Evolutionary conservation across 1,284 basidiomycete genomes (phyloP), one percentile per base, ranked within the genome.

Genomic region (Pyrrhoderma noxium): DNA sequence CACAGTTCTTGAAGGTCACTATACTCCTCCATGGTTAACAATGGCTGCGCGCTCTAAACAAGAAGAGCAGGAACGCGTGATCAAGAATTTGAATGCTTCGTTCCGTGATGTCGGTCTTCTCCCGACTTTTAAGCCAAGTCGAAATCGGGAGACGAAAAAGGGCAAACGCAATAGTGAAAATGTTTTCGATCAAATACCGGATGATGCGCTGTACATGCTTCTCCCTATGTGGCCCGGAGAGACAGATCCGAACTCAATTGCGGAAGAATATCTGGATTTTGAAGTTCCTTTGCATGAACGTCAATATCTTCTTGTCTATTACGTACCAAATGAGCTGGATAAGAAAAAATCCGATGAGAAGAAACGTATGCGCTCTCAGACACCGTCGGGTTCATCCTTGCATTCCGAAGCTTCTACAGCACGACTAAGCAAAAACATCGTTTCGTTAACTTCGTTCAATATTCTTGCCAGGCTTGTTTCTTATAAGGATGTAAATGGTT

Each of bases 161-260:
- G 50, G 44, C 8, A 53, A 45, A 36, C 45, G 40, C n/a, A 27
- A n/a, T 31, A 57, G 42, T 40, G 57, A 52, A 18, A 72, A 80
- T 46, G 73, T 86, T 54, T 80, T 89, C 55, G 74, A 76, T 44
- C 70, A 76, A 39, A 72, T 88, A 22, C 82, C 83, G 0, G 65
- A 76, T 2, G 82, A 88, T 18, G 76, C 76, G 22, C 67, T 88
- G 41, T 87, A 83, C 64, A 89, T 89, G 87, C 71, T 89, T 18
- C 69, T 89, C n/a, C 86, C 86, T 3, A 71, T 89, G 35, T 89
- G 86, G 85, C 79, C 83, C 8, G 76, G 79, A n/a, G 81, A 84
- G 58, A 84, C 77, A 0, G 85, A 85, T 60, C 60, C 73, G 0
- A 58, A 61, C 14, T 63, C 59, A 39, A 57, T 45, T 13, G 36